These are phyloP conservation scores for Boletus tylopilopsis DNA, from an alignment of 768 basidiomycete species.

Conservation along the genomic window DNA sequence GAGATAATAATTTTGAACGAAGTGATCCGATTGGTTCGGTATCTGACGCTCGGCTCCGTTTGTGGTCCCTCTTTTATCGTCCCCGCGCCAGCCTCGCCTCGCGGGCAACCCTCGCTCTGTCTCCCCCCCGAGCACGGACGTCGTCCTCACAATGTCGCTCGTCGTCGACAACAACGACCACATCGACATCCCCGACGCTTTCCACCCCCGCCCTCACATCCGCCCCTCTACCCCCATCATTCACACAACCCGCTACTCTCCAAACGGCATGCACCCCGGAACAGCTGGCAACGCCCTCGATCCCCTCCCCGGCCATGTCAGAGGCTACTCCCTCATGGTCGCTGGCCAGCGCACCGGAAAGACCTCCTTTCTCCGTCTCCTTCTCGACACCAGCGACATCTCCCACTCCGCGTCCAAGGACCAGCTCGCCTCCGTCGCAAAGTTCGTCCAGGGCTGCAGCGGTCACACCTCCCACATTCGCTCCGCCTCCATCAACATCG, in stretches of 20 bases:
- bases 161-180: conserved; percentile 61
- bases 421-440: conserved; percentile 76
- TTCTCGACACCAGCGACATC: conserved; percentile 76
- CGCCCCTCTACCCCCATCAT: conserved; percentile 26
- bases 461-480: conserved; percentile 72
- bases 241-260: conserved; percentile 23
- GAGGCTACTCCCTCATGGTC: conserved; percentile 68
- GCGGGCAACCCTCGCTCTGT: conserved; percentile 50
- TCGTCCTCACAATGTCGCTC: conserved; percentile 36
- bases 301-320: conserved; percentile 24
- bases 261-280: conserved; percentile 29
- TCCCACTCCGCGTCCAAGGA: conserved; percentile 60
- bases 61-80: conserved; percentile 45
- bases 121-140: conserved; percentile 45
- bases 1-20: conserved; percentile 13
- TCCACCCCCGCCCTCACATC: conserved; percentile 19
- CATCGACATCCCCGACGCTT: conserved; percentile 41
- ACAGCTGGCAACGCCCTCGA: conserved; percentile 25
- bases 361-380: conserved; percentile 81
- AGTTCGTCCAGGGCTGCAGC: conserved; percentile 73
- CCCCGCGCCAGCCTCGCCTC: conserved; percentile 64
- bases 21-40: conserved; percentile 65
- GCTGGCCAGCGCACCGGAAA: conserved; percentile 83
- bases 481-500: conserved; percentile 68
- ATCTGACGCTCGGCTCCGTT: conserved; percentile 44